Conservation (phyloP, 2,329 filamentous ascomycete genomes). For the Daldinia sp. region DNA sequence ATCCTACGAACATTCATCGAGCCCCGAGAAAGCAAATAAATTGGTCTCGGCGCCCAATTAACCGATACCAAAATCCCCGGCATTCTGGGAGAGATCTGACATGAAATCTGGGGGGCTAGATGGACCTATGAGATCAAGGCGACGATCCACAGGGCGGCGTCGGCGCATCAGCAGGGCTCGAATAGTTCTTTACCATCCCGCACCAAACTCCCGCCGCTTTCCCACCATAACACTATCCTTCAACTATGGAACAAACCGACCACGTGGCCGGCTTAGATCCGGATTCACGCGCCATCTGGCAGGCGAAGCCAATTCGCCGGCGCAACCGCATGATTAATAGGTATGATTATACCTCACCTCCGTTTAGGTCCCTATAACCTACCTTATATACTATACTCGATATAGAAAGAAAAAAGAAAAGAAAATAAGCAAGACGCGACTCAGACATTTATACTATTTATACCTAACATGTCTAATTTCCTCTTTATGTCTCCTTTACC, state of each 20-base stretch:
- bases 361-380: not conserved
- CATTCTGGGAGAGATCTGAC: conserved; percentile 46
- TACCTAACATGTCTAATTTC: conserved; percentile 11
- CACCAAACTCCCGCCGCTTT: conserved; percentile 16
- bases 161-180: conserved; percentile 38
- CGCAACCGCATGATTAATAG: conserved; percentile 76
- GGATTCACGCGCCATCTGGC: conserved; percentile 43
- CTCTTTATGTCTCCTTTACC: conserved; percentile 6
- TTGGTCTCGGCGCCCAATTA: conserved; percentile 34
- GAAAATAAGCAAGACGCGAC: not conserved
- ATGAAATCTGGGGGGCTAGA: conserved; percentile 43
- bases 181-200: conserved; percentile 21
- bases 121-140: conserved; percentile 48
- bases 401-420: conserved; percentile 4
- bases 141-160: conserved; percentile 40
- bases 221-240: conserved; percentile 18
- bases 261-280: conserved; percentile 43
- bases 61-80: conserved; percentile 43
- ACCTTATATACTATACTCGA: not conserved
- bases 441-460: conserved; percentile 1
- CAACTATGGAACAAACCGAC: conserved; percentile 43
- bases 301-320: conserved; percentile 63
- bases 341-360: conserved; percentile 54
- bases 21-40: conserved; percentile 41
- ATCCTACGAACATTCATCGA: conserved; percentile 21